Base-by-base conservation (phyloP, 495 filamentous ascomycete species). In the Rusavskia elegans region DNA sequence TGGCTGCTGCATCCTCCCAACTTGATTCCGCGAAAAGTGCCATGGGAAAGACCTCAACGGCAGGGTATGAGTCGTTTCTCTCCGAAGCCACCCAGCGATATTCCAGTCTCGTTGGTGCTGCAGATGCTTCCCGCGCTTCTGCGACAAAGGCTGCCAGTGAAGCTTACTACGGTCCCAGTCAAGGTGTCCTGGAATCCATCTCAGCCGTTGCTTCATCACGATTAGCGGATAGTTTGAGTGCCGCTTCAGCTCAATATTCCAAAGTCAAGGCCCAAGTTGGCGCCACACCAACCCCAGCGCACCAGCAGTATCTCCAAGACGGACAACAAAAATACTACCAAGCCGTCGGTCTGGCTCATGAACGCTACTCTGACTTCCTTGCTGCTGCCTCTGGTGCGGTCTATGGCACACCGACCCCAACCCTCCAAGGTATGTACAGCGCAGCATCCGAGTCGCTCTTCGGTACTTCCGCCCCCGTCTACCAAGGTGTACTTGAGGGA, bases 261-360 rank as follows among this genome's bases (percentile, higher is more conserved):
- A 72, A 68, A 40, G 74, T 76, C 23, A 82, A 78, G 58, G 69
- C 75, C 30, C 78, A 76, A 37, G 64, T 80, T 23, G 70, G 77
- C 8, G 70, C 75, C 5, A 77, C 81, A 5, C 73, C 77, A 5
- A 77, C 76, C 13, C 63, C 71, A 41, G 68, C 70, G 16, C 68
- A 71, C 55, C 75, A 81, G 56, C 70, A 70, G 37, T 74, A 74
- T 51, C 56, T 84, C 9, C 68, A 78, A 19, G 75, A 80, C 51
- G 80, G 82, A 27, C 79, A 77, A 55, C 70, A 79, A 50, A 82
- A 81, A 56, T 92, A 89, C 62, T 88, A 88, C 57, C 81, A 86
- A 51, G 83, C 78, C 10, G 56, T 89, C 50, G 86, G 86, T 16
- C 56, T 87, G 20, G 86, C 86, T 3, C 83, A 92, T 60, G 84